Evolutionary conservation across 352 stramenopile genomes (phyloP).

Genomic region (Peronospora belbahrii): DNA sequence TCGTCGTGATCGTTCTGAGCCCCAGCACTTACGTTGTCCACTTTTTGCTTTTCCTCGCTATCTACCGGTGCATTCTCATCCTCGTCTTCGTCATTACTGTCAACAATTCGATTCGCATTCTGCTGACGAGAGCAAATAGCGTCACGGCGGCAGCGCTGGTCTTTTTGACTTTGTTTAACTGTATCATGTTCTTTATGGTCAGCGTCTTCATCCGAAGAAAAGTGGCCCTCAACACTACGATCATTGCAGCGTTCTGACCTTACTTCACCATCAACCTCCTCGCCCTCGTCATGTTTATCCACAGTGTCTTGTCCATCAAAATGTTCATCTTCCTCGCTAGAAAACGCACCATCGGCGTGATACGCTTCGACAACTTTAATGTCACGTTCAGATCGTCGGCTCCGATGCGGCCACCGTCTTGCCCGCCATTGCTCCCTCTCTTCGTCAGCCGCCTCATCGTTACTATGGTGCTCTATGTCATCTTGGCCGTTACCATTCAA

Average conservation of each 20-base stretch:
- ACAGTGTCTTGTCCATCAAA: neutral
- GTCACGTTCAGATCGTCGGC: constrained; percentile 11
- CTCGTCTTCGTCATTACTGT: constrained; percentile 27
- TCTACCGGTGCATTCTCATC: neutral
- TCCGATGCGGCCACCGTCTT: constrained; percentile 10
- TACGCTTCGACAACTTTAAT: constrained; percentile 22
- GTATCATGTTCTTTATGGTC: constrained; percentile 4
- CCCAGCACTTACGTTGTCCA: constrained; percentile 1
- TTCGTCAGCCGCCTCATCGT: constrained; percentile 36
- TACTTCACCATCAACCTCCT: constrained; percentile 4
- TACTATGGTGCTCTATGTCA: constrained; percentile 19
- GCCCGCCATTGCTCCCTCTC: constrained; percentile 10
- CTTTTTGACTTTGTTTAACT: constrained; percentile 9
- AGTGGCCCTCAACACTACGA: constrained; percentile 16
- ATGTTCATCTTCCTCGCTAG: constrained; percentile 9
- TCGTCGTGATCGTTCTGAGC: constrained; percentile 5
- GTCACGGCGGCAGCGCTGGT: constrained; percentile 2
- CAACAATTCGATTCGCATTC: constrained; percentile 32
- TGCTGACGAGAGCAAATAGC: constrained; percentile 14
- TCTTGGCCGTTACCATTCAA: constrained; percentile 29
- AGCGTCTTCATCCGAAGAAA: constrained; percentile 19
- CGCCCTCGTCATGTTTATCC: constrained; percentile 23
- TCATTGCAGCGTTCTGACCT: constrained; percentile 9
- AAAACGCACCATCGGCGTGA: constrained; percentile 13
- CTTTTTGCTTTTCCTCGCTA: constrained; percentile 16